phyloP scores from a whole-genome alignment of 1,284 basidiomycete species.

The Heterobasidion annosum region DNA sequence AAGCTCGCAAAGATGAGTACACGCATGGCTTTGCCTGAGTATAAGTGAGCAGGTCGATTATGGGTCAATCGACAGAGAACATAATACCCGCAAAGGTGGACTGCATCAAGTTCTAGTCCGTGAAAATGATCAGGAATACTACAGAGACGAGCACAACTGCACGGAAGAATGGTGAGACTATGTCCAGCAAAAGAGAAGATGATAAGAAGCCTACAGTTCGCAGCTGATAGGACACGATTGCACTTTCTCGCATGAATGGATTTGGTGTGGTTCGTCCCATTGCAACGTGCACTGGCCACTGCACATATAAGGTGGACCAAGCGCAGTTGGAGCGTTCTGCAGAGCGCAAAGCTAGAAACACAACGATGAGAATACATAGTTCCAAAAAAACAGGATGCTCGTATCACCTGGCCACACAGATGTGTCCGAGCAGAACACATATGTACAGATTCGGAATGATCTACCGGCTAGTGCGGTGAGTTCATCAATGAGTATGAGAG shows the following conservation, averaged over 20 bases:
- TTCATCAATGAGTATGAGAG: background rate
- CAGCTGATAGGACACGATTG: conserved; percentile 37
- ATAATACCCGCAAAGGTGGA: conserved; percentile 53
- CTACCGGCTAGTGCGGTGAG: conserved; percentile 25
- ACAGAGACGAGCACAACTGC: background rate
- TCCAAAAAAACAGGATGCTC: background rate
- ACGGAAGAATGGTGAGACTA: no score
- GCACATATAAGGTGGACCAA: background rate
- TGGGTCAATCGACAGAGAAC: background rate
- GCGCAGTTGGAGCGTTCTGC: background rate
- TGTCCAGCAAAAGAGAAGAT: no score
- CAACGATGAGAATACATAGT: no score
- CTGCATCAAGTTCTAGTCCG: conserved; percentile 21
- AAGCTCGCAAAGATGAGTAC: conserved; percentile 1
- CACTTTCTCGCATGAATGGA: conserved; percentile 33
- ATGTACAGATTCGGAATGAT: conserved; percentile 38
- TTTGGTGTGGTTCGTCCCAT: conserved; percentile 32
- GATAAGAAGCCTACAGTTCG: conserved; percentile 18
- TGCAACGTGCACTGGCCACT: background rate
- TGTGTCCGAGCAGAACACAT: conserved; percentile 43
- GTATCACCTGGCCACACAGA: conserved; percentile 39
- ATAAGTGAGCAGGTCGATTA: background rate
- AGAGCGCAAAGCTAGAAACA: background rate
- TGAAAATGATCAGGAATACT: conserved; percentile 33
- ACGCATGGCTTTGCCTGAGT: conserved; percentile 10